Evolutionary conservation across 176 grass and related monocot species (phyloP).

Genomic region (Aegilops longissima): DNA sequence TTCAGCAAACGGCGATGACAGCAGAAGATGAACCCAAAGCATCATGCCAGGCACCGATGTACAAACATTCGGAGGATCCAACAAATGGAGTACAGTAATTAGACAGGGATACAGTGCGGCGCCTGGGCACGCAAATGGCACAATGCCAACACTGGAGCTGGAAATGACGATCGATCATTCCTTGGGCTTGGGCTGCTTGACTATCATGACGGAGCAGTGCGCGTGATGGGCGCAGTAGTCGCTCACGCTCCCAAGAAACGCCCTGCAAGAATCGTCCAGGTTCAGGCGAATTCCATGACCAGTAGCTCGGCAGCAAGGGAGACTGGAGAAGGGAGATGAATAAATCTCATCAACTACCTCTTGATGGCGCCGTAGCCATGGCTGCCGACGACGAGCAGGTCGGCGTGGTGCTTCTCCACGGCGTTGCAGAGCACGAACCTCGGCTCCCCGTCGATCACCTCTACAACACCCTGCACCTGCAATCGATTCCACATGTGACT

Average conservation of each 20-base stretch:
- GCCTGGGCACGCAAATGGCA: not conserved
- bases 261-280: slow-evolving; percentile 16
- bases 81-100: not conserved
- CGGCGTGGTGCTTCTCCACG: slow-evolving; percentile 50
- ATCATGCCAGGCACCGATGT: no score
- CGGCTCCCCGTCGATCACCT: slow-evolving; percentile 61
- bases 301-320: not conserved
- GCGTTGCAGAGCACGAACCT: slow-evolving; percentile 52
- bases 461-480: slow-evolving; percentile 50
- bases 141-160: not conserved
- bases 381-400: slow-evolving; percentile 58
- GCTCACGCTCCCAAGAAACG: slow-evolving; percentile 66
- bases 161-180: not conserved
- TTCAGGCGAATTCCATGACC: not conserved
- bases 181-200: slow-evolving; percentile 55
- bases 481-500: not conserved
- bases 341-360: slow-evolving; percentile 16
- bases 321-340: not conserved
- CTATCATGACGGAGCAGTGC: slow-evolving; percentile 63
- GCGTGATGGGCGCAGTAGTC: slow-evolving; percentile 78
- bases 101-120: not conserved
- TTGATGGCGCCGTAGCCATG: slow-evolving; percentile 73
- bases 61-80: not conserved
- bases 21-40: not conserved
- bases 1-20: not conserved